These are phyloP conservation scores for Tricholoma flavovirens DNA, from an alignment of 768 basidiomycete species.

Conservation along the genomic window DNA sequence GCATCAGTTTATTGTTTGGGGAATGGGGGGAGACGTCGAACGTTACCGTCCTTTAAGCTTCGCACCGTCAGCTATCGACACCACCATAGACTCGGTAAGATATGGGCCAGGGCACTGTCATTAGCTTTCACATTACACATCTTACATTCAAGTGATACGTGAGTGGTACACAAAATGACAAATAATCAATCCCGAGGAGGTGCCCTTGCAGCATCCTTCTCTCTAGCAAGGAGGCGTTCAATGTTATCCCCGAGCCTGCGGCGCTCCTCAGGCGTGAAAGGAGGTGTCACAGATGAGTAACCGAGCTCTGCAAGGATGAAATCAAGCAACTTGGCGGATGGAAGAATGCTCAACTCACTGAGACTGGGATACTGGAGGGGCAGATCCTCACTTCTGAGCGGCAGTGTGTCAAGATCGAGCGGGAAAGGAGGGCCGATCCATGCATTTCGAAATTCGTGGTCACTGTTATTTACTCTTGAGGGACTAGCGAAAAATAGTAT, in stretches of 20 bases:
- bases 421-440: conserved; percentile 74
- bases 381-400: conserved; percentile 44
- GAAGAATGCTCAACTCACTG: conserved; percentile 33
- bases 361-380: conserved; percentile 66
- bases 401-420: conserved; percentile 54
- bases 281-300: conserved; percentile 50
- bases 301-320: conserved; percentile 47
- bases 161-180: not conserved
- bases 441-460: conserved; percentile 63
- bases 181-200: conserved; percentile 30
- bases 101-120: not conserved
- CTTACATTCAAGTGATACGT: not conserved
- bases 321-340: not conserved
- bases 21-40: conserved; percentile 63
- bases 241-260: conserved; percentile 54
- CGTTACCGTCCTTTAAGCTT: conserved; percentile 30
- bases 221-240: conserved; percentile 50
- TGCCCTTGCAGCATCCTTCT: conserved; percentile 67
- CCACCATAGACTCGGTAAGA: not conserved
- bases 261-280: conserved; percentile 55
- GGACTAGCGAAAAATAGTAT: not conserved
- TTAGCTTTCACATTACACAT: not conserved
- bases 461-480: conserved; percentile 31
- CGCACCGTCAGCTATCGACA: conserved; percentile 11
- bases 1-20: conserved; percentile 82